phyloP scores from a whole-genome alignment of 768 basidiomycete species.

The Macrolepiota fuliginosa region DNA sequence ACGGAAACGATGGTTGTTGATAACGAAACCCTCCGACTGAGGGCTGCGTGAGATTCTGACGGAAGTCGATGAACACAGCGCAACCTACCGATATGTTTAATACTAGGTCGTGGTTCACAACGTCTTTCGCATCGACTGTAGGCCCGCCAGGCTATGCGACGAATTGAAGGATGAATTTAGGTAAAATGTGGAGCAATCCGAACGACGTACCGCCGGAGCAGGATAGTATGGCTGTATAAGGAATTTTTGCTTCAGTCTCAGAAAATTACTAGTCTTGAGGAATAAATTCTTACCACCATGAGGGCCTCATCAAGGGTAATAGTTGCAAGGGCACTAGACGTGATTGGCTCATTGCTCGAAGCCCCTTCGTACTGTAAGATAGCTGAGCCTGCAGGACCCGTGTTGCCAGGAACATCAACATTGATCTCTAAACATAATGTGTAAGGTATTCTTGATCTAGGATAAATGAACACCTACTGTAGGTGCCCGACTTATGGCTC shows the following conservation, averaged over 20 bases:
- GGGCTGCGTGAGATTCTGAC: not conserved
- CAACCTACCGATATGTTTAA: not conserved
- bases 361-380: not conserved
- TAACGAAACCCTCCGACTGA: conserved; percentile 15
- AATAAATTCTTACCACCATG: not conserved
- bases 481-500: not conserved
- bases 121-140: not conserved
- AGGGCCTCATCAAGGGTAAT: not conserved
- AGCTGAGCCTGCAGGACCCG: not conserved
- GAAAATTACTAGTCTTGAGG: not conserved
- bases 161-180: not conserved
- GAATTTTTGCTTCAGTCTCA: not conserved
- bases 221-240: not conserved
- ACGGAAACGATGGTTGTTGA: conserved; percentile 23
- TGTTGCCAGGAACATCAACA: not conserved
- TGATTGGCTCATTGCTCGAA: not conserved
- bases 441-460: not conserved
- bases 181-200: not conserved
- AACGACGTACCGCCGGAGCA: not conserved
- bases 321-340: not conserved
- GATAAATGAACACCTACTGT: not conserved
- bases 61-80: too few species aligned
- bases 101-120: not conserved
- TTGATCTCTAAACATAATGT: not conserved
- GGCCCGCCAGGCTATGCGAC: not conserved